Base-by-base conservation (phyloP, 176 grass and related monocot genomes). In the Musa schizocarpa region DNA sequence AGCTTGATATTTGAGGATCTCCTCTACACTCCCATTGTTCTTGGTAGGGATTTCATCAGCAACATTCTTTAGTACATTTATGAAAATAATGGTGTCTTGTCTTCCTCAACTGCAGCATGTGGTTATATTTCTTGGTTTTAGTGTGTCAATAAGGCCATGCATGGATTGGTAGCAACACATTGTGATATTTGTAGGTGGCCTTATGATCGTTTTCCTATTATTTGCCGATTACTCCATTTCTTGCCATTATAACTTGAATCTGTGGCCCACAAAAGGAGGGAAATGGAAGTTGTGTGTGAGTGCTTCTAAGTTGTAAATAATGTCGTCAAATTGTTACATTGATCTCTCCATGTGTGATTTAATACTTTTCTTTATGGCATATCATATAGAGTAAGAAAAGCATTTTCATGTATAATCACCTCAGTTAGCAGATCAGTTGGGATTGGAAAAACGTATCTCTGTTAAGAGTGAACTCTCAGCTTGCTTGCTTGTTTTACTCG, bases 11-110 rank as follows among this genome's bases (percentile, higher is more conserved):
- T 82, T 80, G 92, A 89, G 92, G 92, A 96, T 53, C 81, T 96
- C 59, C 82, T 96, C 24, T 90, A 92, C 74, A 96, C 92, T 77
- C 92, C 92, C 53, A 76, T 96, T 86, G 92, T 96, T 75, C 77
- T 96, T 11, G 71, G 92, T 92, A 92, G 88, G 87, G 80, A 24
- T 77, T 77, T 29, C 13, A 49, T 34, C 69, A 49, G 13, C 72
- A 54, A 80, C 72, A 52, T 59, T 17, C 71, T 74, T 43, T 17
- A 52, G 34, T 78, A 53, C 29, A 14, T 14, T 74, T 65, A 14
- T 48, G 6, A 49, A 14, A 14, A 34, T 34, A 16, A 12, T 43
- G 16, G 27, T 68, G 1, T 68, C 23, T 68, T 68, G 13, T 13
- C 43, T 34, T 14, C 43, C 21, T 76, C 22, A 34, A 10, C 22